These are phyloP conservation scores for Trichoderma koningii DNA, from an alignment of 2,329 filamentous ascomycete species.

Conservation along the genomic window DNA sequence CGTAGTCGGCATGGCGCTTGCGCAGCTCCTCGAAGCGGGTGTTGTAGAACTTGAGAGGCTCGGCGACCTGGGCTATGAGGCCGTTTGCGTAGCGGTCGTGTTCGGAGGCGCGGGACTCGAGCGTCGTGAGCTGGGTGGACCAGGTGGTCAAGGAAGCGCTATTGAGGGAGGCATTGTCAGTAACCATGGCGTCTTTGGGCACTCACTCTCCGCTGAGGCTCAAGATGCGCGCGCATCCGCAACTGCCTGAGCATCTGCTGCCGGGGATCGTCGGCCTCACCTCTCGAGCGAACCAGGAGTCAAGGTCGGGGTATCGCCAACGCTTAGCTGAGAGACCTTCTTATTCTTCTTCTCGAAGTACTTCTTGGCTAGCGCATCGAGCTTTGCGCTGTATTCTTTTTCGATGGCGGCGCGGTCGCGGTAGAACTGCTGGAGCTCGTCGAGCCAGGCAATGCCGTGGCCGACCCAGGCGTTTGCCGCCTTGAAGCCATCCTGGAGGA, in stretches of 20 bases:
- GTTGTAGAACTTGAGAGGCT: conserved; percentile 76
- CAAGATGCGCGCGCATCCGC: not conserved
- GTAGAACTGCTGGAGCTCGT: conserved; percentile 97
- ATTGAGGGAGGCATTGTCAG: conserved; percentile 8
- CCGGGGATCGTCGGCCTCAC: conserved; percentile 43
- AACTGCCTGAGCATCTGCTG: not conserved
- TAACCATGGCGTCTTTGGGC: not conserved
- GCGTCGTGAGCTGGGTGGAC: conserved; percentile 87
- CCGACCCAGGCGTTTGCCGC: conserved; percentile 89
- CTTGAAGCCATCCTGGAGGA: conserved; percentile 85
- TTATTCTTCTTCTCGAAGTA: conserved; percentile 97
- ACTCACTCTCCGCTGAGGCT: not conserved
- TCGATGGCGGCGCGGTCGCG: conserved; percentile 91
- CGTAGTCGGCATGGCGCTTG: conserved; percentile 87
- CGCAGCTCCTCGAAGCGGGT: conserved; percentile 85
- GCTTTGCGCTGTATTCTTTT: conserved; percentile 92
- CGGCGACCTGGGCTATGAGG: conserved; percentile 77
- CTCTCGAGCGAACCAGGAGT: conserved; percentile 94
- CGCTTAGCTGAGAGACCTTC: conserved; percentile 83
- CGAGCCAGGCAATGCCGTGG: conserved; percentile 89
- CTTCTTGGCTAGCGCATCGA: conserved; percentile 86
- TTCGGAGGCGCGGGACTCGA: conserved; percentile 84
- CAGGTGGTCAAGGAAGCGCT: conserved; percentile 95
- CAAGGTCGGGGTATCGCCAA: conserved; percentile 88
- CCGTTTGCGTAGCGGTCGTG: conserved; percentile 84